Base-by-base conservation (phyloP, 495 filamentous ascomycete genomes). In the Aspergillus kassunensis region DNA sequence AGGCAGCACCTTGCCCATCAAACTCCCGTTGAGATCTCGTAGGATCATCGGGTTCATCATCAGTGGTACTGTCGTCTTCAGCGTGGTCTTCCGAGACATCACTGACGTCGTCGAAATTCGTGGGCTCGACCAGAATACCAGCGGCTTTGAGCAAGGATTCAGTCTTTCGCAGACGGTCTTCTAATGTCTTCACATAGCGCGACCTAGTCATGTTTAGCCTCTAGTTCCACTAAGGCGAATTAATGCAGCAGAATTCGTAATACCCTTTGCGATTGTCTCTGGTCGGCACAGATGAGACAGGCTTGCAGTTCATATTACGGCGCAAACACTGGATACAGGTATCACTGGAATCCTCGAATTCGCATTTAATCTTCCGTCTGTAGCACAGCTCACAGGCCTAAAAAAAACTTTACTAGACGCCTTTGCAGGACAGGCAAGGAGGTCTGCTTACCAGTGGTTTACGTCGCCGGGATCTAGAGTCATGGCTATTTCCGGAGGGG, bases 311-410 rank as follows among this genome's bases (percentile, higher is more conserved):
- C 11, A 86, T 90, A 71, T 91, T 93, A 72, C 95, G 92, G 64
- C 96, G 96, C 58, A 83, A 82, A 66, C 93, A 98, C 69, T 96
- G 93, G 11, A 87, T 83, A 73, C 93, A 98, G 18, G 60, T 15
- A 19, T 43, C 12, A 43, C 82, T 76, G 25, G 89, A 87, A 47
- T 88, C 80, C 66, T 95, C 91, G 44, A 91, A 84, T 65, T 96
- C 91, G 68, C 93, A 98, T 71, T 93, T 96, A 62, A 93, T 95
- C 80, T 97, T 97, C 78, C 91, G 96, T 73, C 90, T 93, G 59
- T 89, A 83, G 63, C 93, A 98, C 88, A 90, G 91, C 63, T 96
- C 91, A 75, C 92, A 98, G 44, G 91, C 91, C 88, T 92, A 62
- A 34, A 56, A 54, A n/a, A 45, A 52, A 10, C 8, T 45, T 59